A percentile compares a stretch with the other conserved stretches of the same genome.
Conservation (phyloP, 257 asterid species). For the Voacanga thouarsii region DNA sequence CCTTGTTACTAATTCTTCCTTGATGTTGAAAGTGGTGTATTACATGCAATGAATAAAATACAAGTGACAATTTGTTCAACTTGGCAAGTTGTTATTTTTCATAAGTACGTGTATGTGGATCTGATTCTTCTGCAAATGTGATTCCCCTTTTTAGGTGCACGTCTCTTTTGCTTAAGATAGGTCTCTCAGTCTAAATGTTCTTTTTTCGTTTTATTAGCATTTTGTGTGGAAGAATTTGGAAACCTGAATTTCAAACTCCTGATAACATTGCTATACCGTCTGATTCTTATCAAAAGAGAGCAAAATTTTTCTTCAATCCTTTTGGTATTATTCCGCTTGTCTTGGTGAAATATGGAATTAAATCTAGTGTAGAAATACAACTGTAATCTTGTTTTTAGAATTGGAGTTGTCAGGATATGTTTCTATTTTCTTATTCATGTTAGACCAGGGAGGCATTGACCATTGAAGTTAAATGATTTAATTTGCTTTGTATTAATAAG, state of each 20-base stretch:
- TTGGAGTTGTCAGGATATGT: no score
- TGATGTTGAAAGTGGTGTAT: neutral
- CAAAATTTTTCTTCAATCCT: neutral
- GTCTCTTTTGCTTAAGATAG: neutral
- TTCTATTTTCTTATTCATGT: no score
- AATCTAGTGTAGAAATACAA: no score
- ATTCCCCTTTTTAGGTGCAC: neutral
- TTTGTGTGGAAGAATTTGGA: neutral
- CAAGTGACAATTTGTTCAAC: neutral
- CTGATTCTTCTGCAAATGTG: neutral
- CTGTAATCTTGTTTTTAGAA: no score
- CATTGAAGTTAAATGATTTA: no score
- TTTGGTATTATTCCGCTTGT: no score
- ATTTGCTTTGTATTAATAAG: no score
- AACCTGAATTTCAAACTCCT: no score
- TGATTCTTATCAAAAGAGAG: neutral
- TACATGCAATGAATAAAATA: neutral
- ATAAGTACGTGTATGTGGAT: neutral
- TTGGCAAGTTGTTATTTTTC: no score
- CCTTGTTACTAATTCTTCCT: neutral
- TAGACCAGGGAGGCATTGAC: no score
- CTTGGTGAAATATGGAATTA: no score
- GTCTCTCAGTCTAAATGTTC: neutral
- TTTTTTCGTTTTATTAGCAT: neutral
- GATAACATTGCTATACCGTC: no score